These are phyloP conservation scores for Rhododendron henanense DNA, from an alignment of 148 eudicot species.

Conservation along the genomic window DNA sequence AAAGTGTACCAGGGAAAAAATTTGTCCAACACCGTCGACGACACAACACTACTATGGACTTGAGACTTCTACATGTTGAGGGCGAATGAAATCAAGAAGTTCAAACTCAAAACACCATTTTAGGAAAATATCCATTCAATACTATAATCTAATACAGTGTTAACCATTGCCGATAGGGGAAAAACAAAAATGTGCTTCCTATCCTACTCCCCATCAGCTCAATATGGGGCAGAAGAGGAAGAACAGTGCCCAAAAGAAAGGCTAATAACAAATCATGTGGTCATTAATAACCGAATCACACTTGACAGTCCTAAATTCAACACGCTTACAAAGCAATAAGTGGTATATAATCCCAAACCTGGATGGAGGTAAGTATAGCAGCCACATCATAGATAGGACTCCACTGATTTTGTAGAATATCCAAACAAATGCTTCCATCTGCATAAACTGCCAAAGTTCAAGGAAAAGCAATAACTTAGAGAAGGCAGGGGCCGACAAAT, in stretches of 20 bases:
- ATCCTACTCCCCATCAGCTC: not conserved
- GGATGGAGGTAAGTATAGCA: conserved; percentile 67
- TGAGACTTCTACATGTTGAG: not conserved
- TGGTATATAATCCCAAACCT: conserved; percentile 27
- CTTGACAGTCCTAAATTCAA: not conserved
- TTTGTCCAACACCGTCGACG: not conserved
- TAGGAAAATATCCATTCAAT: not conserved
- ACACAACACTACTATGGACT: not conserved
- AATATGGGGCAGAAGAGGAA: not conserved
- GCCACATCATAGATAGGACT: conserved; percentile 79
- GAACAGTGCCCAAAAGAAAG: not conserved
- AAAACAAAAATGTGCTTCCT: not conserved
- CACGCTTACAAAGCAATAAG: not conserved
- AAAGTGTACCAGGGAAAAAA: not conserved
- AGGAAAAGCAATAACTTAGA: not conserved
- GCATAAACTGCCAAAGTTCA: conserved; percentile 48
- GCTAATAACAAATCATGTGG: not conserved
- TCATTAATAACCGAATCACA: not conserved
- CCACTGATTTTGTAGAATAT: conserved; percentile 73
- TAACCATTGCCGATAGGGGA: not conserved
- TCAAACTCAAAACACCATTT: not conserved
- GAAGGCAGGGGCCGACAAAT: not conserved
- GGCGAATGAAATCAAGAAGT: not conserved
- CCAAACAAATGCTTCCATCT: conserved; percentile 74
- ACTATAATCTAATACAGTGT: not conserved